A percentile compares a stretch with the other conserved stretches of the same genome.
Evolutionary conservation across 768 basidiomycete species (phyloP).

Genomic region (Panaeolus papilionaceus): DNA sequence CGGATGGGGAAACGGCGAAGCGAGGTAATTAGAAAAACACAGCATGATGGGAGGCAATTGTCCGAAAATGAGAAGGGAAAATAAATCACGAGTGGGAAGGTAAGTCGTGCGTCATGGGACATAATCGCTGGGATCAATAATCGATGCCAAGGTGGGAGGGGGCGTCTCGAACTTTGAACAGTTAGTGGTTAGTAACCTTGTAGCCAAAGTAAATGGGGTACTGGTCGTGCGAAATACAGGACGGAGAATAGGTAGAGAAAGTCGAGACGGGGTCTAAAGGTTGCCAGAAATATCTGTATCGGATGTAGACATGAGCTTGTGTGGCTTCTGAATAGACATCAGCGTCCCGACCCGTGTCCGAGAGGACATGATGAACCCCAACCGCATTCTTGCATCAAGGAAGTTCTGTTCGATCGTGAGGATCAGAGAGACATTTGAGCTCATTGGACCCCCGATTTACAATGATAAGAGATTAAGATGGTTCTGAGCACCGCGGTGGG

Average conservation of each 20-base stretch:
- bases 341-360: constrained; percentile 7
- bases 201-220: not conserved
- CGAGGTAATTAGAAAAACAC: constrained; percentile 5
- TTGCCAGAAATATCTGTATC: not conserved
- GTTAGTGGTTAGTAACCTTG: not conserved
- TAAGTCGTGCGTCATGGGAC: not conserved
- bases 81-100: not conserved
- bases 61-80: not conserved
- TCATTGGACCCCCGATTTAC: constrained; percentile 5
- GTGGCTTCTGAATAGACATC: not conserved
- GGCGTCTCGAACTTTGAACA: not conserved
- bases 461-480: not conserved
- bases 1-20: constrained; percentile 5
- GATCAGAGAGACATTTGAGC: not conserved
- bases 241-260: not conserved
- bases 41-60: constrained; percentile 1
- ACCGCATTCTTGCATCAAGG: not conserved
- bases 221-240: not conserved
- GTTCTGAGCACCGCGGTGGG: constrained; percentile 1
- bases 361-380: constrained; percentile 7
- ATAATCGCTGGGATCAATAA: constrained; percentile 9
- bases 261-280: not conserved
- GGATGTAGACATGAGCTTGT: not conserved
- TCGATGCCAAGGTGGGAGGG: constrained; percentile 2
- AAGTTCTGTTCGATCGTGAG: not conserved